Percentiles rank a stretch among this genome's conserved stretches.
Conservation (phyloP, 140 eudicot species). For the Bidens hawaiensis region DNA sequence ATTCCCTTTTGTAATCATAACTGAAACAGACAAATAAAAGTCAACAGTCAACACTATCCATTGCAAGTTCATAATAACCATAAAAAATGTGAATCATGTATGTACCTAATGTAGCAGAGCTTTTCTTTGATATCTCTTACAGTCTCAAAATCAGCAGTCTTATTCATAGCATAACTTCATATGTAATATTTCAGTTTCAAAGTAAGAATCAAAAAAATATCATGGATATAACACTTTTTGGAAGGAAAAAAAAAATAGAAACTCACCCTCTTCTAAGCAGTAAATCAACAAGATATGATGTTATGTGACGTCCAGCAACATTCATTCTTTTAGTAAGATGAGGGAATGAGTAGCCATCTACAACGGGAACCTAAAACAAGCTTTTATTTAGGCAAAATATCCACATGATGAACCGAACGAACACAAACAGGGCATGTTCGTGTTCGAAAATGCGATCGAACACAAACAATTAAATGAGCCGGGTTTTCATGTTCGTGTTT, state of each 20-base stretch:
- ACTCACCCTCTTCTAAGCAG: conserved; percentile 92
- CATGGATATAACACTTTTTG: conserved; percentile 1
- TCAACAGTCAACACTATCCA: background rate
- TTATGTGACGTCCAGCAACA: conserved; percentile 96
- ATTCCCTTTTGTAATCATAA: conserved; percentile 95
- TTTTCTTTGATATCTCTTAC: conserved; percentile 96
- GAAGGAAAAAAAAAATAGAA: conserved; percentile 3
- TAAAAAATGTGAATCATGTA: conserved; percentile 8
- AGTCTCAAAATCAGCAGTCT: conserved; percentile 90
- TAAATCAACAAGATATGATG: conserved; percentile 93
- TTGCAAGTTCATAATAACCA: conserved; percentile 12
- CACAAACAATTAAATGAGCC: too few species aligned
- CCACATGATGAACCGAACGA: background rate
- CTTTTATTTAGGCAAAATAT: conserved; percentile 3
- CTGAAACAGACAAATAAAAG: conserved; percentile 35
- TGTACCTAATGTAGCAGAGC: conserved; percentile 88
- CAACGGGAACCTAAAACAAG: conserved; percentile 83
- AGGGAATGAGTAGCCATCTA: conserved; percentile 98
- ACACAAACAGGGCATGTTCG: too few species aligned
- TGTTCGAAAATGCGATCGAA: too few species aligned
- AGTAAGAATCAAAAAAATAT: conserved; percentile 6
- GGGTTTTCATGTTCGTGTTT: too few species aligned
- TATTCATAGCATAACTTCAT: conserved; percentile 93
- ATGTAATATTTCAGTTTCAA: conserved; percentile 1
- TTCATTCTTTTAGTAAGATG: conserved; percentile 99